Percentiles rank a stretch among this genome's conserved stretches.
Evolutionary conservation across 2,329 filamentous ascomycete genomes (phyloP).

Genomic region (Hirsutella thompsonii): DNA sequence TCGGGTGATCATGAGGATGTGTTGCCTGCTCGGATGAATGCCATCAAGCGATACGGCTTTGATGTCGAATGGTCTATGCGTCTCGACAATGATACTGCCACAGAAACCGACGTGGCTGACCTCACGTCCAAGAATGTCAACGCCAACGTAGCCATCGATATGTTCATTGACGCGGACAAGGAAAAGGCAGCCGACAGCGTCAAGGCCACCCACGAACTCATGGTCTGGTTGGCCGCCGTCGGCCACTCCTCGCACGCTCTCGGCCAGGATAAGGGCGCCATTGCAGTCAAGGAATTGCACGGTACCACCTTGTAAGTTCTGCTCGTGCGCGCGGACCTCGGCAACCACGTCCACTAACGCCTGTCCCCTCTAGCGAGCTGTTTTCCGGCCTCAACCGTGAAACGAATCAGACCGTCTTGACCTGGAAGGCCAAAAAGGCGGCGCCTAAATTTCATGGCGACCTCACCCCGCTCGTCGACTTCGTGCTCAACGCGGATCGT

Average conservation of each 20-base stretch:
- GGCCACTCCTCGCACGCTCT: constrained; percentile 34
- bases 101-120: constrained; percentile 17
- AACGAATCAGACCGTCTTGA: constrained; percentile 24
- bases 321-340: neutral
- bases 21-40: constrained; percentile 27
- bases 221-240: constrained; percentile 41
- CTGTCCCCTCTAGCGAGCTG: constrained; percentile 20
- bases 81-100: constrained; percentile 25
- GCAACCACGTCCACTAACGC: constrained; percentile 2
- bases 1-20: too few relatives aligned
- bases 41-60: constrained; percentile 26
- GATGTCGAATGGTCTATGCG: constrained; percentile 36
- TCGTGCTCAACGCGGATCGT: constrained; percentile 20
- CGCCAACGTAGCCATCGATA: constrained; percentile 45
- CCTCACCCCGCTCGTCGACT: constrained; percentile 28
- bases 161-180: constrained; percentile 38
- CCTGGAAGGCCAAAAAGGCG: constrained; percentile 28
- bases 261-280: constrained; percentile 20
- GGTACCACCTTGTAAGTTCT: constrained; percentile 27
- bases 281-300: constrained; percentile 23
- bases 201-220: constrained; percentile 37
- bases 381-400: constrained; percentile 25
- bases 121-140: constrained; percentile 26
- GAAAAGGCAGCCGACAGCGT: constrained; percentile 23
- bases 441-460: constrained; percentile 31